phyloP scores from a whole-genome alignment of 805 yeast genomes.

The Cyberlindnera mycetangii region DNA sequence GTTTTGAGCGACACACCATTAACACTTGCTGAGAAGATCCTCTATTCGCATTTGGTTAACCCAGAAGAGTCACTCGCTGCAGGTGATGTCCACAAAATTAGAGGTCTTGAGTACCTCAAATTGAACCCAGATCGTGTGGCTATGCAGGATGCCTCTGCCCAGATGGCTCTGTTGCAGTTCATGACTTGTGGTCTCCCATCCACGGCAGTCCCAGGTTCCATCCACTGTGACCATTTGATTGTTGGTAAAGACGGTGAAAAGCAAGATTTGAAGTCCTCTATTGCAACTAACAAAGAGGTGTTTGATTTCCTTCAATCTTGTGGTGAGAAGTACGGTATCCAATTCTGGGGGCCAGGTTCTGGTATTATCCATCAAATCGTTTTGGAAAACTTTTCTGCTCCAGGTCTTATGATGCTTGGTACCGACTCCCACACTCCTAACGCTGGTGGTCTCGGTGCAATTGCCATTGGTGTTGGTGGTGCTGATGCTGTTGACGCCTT shows the following conservation, averaged over 20 bases:
- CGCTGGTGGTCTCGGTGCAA: conserved; percentile 98
- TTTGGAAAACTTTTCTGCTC: conserved; percentile 92
- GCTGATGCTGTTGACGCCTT: conserved; percentile 99
- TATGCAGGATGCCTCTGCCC: conserved; percentile 99
- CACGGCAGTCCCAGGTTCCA: conserved; percentile 91
- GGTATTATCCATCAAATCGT: conserved; percentile 99
- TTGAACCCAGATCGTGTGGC: conserved; percentile 97
- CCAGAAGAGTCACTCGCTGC: conserved; percentile 78
- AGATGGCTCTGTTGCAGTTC: conserved; percentile 97
- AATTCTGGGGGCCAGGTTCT: conserved; percentile 99
- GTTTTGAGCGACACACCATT: conserved; percentile 71
- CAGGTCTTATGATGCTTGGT: conserved; percentile 96
- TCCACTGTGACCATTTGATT: conserved; percentile 97
- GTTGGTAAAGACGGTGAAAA: conserved; percentile 95
- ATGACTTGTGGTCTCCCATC: conserved; percentile 92
- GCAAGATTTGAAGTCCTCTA: conserved; percentile 74
- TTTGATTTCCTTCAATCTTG: conserved; percentile 92
- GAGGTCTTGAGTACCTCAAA: conserved; percentile 90
- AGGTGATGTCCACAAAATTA: conserved; percentile 49
- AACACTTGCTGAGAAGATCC: conserved; percentile 91
- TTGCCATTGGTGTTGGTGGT: conserved; percentile 99
- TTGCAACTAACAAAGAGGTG: conserved; percentile 87
- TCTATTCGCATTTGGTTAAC: conserved; percentile 87
- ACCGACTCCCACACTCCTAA: conserved; percentile 99
- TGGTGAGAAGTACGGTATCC: conserved; percentile 92